Conservation (phyloP, 805 yeast species). For the Lipomyces oligophaga region DNA sequence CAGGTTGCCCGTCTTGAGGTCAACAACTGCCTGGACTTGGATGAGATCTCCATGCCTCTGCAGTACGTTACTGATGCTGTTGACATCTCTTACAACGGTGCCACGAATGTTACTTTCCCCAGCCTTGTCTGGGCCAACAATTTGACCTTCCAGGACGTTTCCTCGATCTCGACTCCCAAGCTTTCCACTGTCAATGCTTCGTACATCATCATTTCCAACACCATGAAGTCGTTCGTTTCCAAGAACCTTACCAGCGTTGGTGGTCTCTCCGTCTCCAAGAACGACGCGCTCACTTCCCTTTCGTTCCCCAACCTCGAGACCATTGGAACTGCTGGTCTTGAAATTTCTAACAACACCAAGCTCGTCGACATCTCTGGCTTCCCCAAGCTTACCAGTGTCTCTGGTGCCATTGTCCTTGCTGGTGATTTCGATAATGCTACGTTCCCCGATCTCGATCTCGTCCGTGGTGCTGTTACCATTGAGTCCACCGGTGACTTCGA, state of each 20-base stretch:
- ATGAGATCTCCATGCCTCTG: slow-evolving; percentile 61
- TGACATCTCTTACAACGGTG: slow-evolving; percentile 82
- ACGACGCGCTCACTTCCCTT: slow-evolving; percentile 64
- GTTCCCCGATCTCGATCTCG: slow-evolving; percentile 66
- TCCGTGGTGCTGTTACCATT: slow-evolving; percentile 88
- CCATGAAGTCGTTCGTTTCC: slow-evolving; percentile 42
- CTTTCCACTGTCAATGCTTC: slow-evolving; percentile 75
- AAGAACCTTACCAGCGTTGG: slow-evolving; percentile 62
- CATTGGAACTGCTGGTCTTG: slow-evolving; percentile 86
- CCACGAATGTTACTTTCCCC: slow-evolving; percentile 51
- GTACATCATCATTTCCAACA: slow-evolving; percentile 71
- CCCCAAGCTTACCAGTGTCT: slow-evolving; percentile 65
- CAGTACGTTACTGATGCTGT: slow-evolving; percentile 69
- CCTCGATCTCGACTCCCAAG: slow-evolving; percentile 65
- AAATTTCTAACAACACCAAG: slow-evolving; percentile 76
- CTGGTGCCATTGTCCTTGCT: slow-evolving; percentile 79
- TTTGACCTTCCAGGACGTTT: slow-evolving; percentile 76
- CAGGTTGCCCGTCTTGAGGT: slow-evolving; percentile 49
- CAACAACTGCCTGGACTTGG: slow-evolving; percentile 83
- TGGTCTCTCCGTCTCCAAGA: slow-evolving; percentile 69
- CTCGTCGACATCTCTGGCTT: slow-evolving; percentile 67
- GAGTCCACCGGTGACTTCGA: slow-evolving; percentile 74
- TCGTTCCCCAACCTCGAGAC: slow-evolving; percentile 65
- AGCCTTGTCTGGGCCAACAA: slow-evolving; percentile 80
- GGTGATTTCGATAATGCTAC: slow-evolving; percentile 83